Base-by-base conservation (phyloP, 1,284 basidiomycete genomes). In the Cystobasidiaceae sp. region DNA sequence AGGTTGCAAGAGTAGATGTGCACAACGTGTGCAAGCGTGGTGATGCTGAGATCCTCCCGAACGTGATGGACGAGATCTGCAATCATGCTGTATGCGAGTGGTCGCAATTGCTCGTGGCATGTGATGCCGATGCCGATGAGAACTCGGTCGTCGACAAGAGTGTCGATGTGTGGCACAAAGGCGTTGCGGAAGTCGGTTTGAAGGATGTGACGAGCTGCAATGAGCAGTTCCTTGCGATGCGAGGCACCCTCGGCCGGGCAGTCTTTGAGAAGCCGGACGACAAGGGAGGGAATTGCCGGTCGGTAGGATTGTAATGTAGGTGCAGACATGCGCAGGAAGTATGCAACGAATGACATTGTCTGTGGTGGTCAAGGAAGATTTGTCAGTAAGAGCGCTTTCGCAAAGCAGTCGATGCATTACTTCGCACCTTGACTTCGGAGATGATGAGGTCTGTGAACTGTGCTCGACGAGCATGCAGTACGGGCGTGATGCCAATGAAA, bases 21-120 rank as follows among this genome's bases (percentile, higher is more conserved):
- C 30, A 94, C 86, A 68, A 96, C 85, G 8, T 85, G 85, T 15
- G 85, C 82, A 25, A 98, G 81, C 75, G 97, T 93, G 17, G 82
- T 78, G 4, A 87, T 81, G 1, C 85, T 85, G 23, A 98, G 84
- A 45, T 98, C 93, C 56, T 81, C 82, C 56, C 92, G 86, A 60
- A 94, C 83, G 74, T 97, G 91, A 75, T 97, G 93, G 62, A 97
- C 86, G 21, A 98, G 81, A 76, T 99, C 96, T 41, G 93, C 91
- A 0, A 97, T 84, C 68, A 91, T 89, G 69, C 86, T 88, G 77
- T 92, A 94, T 2, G 90, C 89, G 32, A 86, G 82, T 0, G 89
- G 85, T 84, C 89, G 82, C 37, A 96, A 80, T 37, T 86, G 86
- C 77, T 98, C 96, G 71, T 88, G 85, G 67, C 88, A 88, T 0